A percentile compares a stretch with the other conserved stretches of the same genome.
Conservation (phyloP, 169 alveolate genomes). For the Condylostoma magnum region DNA sequence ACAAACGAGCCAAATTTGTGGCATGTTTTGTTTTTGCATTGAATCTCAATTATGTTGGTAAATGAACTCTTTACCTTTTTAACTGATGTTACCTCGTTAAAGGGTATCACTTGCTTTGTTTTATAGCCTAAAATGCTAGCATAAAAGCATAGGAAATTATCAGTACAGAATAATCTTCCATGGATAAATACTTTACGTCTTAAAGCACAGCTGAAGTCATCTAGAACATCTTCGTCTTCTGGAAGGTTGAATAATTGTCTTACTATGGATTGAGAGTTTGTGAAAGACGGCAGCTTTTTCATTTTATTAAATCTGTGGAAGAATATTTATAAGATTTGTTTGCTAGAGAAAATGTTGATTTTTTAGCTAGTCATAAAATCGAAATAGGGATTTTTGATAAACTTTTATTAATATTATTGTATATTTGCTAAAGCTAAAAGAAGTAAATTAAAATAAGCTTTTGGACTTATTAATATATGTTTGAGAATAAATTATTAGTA, state of each 20-base stretch:
- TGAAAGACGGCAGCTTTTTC: not conserved
- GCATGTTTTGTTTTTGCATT: conserved; percentile 14
- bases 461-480: too few species aligned
- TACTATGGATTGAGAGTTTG: conserved; percentile 19
- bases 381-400: too few species aligned
- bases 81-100: conserved; percentile 10
- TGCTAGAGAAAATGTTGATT: not conserved
- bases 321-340: not conserved
- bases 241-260: conserved; percentile 4
- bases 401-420: too few species aligned
- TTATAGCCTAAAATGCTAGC: conserved; percentile 20
- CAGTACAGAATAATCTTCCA: conserved; percentile 33
- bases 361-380: too few species aligned
- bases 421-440: too few species aligned
- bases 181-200: conserved; percentile 6
- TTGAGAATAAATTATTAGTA: too few species aligned
- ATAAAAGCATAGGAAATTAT: conserved; percentile 31
- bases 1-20: conserved; percentile 15
- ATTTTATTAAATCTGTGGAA: too few species aligned
- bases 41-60: conserved; percentile 15
- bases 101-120: conserved; percentile 26
- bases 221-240: conserved; percentile 27
- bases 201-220: conserved; percentile 26
- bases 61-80: not conserved
- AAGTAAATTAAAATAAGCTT: too few species aligned